Base-by-base conservation (phyloP, 2,329 filamentous ascomycete genomes). In the Endoconidiophora laricicola region DNA sequence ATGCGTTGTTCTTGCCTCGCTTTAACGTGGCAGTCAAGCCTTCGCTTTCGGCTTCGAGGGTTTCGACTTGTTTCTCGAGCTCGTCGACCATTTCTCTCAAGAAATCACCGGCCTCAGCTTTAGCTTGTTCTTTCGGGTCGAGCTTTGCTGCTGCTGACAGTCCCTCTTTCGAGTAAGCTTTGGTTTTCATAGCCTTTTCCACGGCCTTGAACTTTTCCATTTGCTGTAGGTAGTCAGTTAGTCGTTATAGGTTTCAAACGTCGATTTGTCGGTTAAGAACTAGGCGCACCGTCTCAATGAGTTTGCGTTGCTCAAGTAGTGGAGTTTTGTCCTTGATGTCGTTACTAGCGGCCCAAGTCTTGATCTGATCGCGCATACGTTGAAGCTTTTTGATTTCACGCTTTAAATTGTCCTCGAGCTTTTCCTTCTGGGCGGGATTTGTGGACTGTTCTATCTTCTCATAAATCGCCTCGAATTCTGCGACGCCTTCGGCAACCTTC, bases 191-290 rank as follows among this genome's bases (percentile, higher is more conserved):
- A 61, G 94, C 91, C 72, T 98, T 98, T 67, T 98, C 91, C 48
- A 98, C 91, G n/a, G 88, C 90, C 71, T 98, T 98, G 77, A 98
- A 98, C 61, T 86, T 87, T 69, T 98, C 91, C 91, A 98, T 98
- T 84, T 90, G 82, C 86, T 91, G 68, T 65, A 59, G 40, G 36
- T 37, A 33, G 23, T 41, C 18, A 41, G 51, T 52, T 56, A 55
- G 57, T 58, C 49, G 55, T n/a, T 41, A 18, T 26, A 42, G 10
- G 20, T 29, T 22, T 51, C 20, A 20, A 54, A 40, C 39, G 50
- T 46, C 4, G n/a, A 16, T 18, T n/a, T 51, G 53, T 59, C 50
- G 59, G 57, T 52, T 56, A 48, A 48, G 41, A 38, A 22, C 37
- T 39, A 36, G 43, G 48, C 78, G 59, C 70, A 96, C 90, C 71